Conservation (phyloP, 768 basidiomycete species). For the Tubosaeta sp. region DNA sequence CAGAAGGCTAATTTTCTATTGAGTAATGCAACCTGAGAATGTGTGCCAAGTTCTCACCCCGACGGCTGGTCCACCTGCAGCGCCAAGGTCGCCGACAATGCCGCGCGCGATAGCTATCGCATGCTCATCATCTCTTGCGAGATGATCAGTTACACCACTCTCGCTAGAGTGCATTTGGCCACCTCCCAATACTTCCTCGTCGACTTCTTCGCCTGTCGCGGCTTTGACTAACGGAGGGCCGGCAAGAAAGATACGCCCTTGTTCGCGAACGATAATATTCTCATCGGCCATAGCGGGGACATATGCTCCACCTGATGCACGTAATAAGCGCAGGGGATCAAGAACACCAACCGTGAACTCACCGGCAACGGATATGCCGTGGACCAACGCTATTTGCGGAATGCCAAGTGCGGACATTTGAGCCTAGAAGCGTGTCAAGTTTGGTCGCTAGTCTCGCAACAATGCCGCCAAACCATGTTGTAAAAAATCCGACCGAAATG, state of each 20-base stretch:
- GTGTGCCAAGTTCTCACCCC: constrained; percentile 37
- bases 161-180: constrained; percentile 89
- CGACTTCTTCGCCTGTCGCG: constrained; percentile 89
- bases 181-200: constrained; percentile 89
- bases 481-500: constrained; percentile 97
- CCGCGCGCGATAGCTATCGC: constrained; percentile 76
- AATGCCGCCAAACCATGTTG: constrained; percentile 66
- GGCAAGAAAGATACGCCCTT: constrained; percentile 91
- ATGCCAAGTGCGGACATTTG: constrained; percentile 92
- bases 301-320: constrained; percentile 71
- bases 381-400: constrained; percentile 89
- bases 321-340: constrained; percentile 3
- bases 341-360: constrained; percentile 5
- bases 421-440: constrained; percentile 46
- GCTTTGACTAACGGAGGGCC: constrained; percentile 94
- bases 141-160: constrained; percentile 87
- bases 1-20: constrained; percentile 46
- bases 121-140: constrained; percentile 82
- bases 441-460: background rate
- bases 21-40: constrained; percentile 4
- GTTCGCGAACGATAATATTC: constrained; percentile 85
- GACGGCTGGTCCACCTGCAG: constrained; percentile 47
- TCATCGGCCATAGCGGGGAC: constrained; percentile 97
- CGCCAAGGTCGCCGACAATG: constrained; percentile 74
- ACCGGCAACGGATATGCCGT: constrained; percentile 92